Percentiles rank a stretch among this genome's conserved stretches.
Conservation (phyloP, 2,329 filamentous ascomycete species). For the Thielaviopsis euricoi region DNA sequence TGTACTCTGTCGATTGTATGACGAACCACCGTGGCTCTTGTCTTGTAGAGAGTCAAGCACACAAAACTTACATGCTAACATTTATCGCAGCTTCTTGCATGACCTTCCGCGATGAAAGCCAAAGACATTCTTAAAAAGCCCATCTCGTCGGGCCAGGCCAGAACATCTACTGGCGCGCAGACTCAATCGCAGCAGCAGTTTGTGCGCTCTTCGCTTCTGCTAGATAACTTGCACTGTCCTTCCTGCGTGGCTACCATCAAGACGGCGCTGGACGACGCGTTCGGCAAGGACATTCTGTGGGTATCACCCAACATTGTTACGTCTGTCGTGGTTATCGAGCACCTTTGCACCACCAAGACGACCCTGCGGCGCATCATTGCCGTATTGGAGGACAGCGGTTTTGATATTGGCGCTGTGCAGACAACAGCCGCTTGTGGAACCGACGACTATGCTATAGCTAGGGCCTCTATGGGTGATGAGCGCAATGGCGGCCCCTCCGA, state of each 20-base stretch:
- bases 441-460: constrained; percentile 15
- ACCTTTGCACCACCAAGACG: constrained; percentile 26
- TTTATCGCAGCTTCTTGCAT: neutral
- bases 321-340: constrained; percentile 48
- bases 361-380: constrained; percentile 26
- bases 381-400: constrained; percentile 39
- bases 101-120: neutral
- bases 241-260: constrained; percentile 55
- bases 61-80: neutral
- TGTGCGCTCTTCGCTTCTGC: constrained; percentile 26
- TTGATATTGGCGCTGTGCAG: constrained; percentile 29
- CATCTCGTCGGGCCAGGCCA: neutral
- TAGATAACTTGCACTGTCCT: constrained; percentile 64
- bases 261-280: constrained; percentile 33
- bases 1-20: neutral
- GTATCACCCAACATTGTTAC: constrained; percentile 57
- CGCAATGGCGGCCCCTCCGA: neutral
- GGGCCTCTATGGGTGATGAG: neutral
- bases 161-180: neutral
- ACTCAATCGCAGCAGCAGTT: neutral
- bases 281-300: constrained; percentile 31
- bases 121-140: neutral
- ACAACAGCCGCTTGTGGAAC: constrained; percentile 20
- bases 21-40: neutral
- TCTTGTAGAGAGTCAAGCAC: neutral